Evolutionary conservation across 192 early-diverging fungal genomes (phyloP).

Genomic region (Gonapodya sp.): DNA sequence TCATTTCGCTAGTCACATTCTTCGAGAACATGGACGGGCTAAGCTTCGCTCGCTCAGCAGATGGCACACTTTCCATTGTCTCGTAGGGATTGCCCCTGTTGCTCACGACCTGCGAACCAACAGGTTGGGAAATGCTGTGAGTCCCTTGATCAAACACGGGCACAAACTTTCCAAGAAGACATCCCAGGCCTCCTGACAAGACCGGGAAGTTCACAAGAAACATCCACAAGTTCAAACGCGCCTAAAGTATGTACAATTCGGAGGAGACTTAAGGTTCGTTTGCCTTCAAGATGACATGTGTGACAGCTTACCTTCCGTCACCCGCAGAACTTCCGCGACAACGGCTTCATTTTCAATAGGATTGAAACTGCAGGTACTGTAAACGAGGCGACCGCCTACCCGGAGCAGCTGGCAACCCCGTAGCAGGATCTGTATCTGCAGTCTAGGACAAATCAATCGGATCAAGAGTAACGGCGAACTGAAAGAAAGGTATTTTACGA

Average conservation of each 20-base stretch:
- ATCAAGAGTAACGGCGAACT: neutral
- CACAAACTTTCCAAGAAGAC: conserved; percentile 68
- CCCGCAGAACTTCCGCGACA: conserved; percentile 68
- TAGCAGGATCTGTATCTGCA: conserved; percentile 79
- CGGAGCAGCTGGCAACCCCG: conserved; percentile 82
- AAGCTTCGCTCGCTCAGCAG: conserved; percentile 5
- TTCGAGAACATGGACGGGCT: conserved; percentile 31
- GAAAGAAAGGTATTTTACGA: neutral
- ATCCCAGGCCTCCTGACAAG: conserved; percentile 78
- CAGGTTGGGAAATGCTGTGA: neutral
- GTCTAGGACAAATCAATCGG: conserved; percentile 16
- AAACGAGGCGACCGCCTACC: conserved; percentile 86
- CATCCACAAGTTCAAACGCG: conserved; percentile 76
- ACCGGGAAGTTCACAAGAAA: conserved; percentile 63
- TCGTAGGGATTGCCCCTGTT: conserved; percentile 45
- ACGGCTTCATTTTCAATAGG: conserved; percentile 97
- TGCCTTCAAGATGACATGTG: too few relatives aligned
- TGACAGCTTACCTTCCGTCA: conserved; percentile 34
- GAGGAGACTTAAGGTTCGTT: neutral
- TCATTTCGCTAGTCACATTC: conserved; percentile 20
- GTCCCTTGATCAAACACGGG: neutral
- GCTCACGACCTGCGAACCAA: conserved; percentile 42
- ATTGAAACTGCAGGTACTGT: conserved; percentile 98
- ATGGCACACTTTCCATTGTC: conserved; percentile 20
- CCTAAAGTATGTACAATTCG: conserved; percentile 23